Base-by-base conservation (phyloP, 2,329 filamentous ascomycete genomes). In the Botrytis pseudocinerea region DNA sequence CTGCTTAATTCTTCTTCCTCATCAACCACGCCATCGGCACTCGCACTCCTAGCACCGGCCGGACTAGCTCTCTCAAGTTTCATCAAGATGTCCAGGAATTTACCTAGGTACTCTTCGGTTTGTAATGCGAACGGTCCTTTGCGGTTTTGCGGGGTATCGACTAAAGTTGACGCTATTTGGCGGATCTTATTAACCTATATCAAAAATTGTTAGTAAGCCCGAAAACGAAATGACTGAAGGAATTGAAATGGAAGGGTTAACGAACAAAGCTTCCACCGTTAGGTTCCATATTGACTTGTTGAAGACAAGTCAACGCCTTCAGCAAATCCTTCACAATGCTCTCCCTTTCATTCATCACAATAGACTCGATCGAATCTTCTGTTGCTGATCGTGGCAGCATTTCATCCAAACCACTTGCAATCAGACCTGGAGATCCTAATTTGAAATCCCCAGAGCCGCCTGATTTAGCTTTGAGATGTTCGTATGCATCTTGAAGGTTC, bases 231-330 rank as follows among this genome's bases (percentile, higher is more conserved):
- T 72, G 62, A 40, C 9, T 22, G n/a, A 32, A 54, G 12, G 35
- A 69, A 42, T 57, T 35, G 44, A 40, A 32, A 46, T 6, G 40
- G 4, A 48, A 44, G 22, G 65, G 46, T 63, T 18, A 40, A 85
- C 87, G 83, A 86, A 90, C 89, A 78, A 91, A 88, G 73, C 87
- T 89, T 76, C 87, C 87, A 38, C 88, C 89, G 75, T 90, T 91
- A 16, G 89, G 89, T 81, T 97, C 94, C 86, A 97, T 92, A 81
- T 94, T 94, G 74, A 93, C 89, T 84, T 95, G 93, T 65, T 92
- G 92, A 77, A 97, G 93, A 72, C 89, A 93, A 40, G 89, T 88
- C 8, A 97, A 84, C 4, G 97, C 90, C 4, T 89, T 86, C 1
- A 97, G 87, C 2, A 97, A 86, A 80, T 95, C 91, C 76, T 93